Percentiles rank a stretch among this genome's conserved stretches.
phyloP scores from a whole-genome alignment of 768 basidiomycete species.

The Lactifluus hygrophoroides region DNA sequence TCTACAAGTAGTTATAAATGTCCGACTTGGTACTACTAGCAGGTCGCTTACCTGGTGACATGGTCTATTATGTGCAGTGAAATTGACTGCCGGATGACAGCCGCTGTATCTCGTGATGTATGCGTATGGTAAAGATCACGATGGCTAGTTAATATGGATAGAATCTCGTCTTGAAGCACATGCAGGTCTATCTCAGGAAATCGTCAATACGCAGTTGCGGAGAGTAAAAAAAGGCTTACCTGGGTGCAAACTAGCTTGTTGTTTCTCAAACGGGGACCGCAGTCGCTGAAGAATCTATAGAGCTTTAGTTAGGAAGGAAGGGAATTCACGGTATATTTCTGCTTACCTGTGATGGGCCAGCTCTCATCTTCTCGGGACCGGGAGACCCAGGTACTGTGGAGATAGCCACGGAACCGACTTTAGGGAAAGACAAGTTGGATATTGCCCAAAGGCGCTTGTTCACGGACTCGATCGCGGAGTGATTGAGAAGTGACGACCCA shows the following conservation, averaged over 20 bases:
- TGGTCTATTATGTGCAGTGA: constrained; percentile 84
- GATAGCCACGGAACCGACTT: constrained; percentile 48
- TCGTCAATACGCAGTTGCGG: neutral
- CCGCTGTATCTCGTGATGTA: constrained; percentile 55
- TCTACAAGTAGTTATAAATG: constrained; percentile 35
- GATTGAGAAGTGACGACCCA: constrained; percentile 43
- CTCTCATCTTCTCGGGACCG: neutral
- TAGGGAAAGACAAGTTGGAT: constrained; percentile 41
- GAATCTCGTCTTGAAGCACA: constrained; percentile 55
- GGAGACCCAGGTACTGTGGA: constrained; percentile 38
- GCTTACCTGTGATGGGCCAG: constrained; percentile 14
- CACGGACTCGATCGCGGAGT: constrained; percentile 40
- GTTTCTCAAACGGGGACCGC: constrained; percentile 42
- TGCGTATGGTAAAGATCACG: constrained; percentile 72
- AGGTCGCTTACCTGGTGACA: constrained; percentile 58
- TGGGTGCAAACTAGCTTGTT: constrained; percentile 44
- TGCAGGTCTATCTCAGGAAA: constrained; percentile 33
- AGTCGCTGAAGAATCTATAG: constrained; percentile 51
- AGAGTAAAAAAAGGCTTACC: constrained; percentile 32
- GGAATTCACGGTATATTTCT: neutral
- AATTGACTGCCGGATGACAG: constrained; percentile 55
- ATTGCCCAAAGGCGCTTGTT: constrained; percentile 52
- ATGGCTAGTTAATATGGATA: constrained; percentile 57
- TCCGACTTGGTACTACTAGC: neutral
- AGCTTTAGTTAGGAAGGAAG: neutral